Evolutionary conservation across 2,329 filamentous ascomycete genomes (phyloP).

Genomic region (Fusarium sambucinum): DNA sequence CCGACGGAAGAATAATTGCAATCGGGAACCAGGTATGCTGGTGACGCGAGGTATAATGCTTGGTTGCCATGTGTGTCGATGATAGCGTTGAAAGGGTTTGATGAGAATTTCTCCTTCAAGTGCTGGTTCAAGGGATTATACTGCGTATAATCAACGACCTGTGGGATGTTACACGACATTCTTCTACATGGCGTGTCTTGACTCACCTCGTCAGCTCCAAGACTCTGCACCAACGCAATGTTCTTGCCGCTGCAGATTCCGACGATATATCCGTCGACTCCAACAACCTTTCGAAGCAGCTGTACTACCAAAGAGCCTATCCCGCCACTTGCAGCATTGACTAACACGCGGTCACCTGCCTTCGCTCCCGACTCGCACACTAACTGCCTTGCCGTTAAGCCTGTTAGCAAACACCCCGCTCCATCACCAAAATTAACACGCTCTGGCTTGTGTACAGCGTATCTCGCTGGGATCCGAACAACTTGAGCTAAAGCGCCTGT

Average conservation of each 20-base stretch:
- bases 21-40: background rate
- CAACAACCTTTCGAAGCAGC: constrained; percentile 3
- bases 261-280: background rate
- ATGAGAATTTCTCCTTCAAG: background rate
- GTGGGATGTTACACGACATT: background rate
- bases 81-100: background rate
- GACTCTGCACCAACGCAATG: background rate
- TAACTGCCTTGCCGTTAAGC: constrained; percentile 56
- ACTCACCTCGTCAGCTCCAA: constrained; percentile 10
- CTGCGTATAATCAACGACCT: constrained; percentile 6
- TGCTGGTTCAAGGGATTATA: background rate
- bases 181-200: background rate
- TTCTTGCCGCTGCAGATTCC: constrained; percentile 7
- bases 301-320: constrained; percentile 9
- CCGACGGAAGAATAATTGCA: constrained; percentile 14
- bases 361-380: constrained; percentile 55
- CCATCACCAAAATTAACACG: constrained; percentile 50
- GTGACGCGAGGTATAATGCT: constrained; percentile 6
- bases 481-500: constrained; percentile 57
- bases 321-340: constrained; percentile 12
- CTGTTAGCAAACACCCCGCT: constrained; percentile 55
- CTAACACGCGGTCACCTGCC: constrained; percentile 3
- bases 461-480: constrained; percentile 53
- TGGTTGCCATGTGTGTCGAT: constrained; percentile 11
- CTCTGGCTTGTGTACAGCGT: constrained; percentile 51